Conservation (phyloP, 352 stramenopile genomes). For the Plasmopara muralis region DNA sequence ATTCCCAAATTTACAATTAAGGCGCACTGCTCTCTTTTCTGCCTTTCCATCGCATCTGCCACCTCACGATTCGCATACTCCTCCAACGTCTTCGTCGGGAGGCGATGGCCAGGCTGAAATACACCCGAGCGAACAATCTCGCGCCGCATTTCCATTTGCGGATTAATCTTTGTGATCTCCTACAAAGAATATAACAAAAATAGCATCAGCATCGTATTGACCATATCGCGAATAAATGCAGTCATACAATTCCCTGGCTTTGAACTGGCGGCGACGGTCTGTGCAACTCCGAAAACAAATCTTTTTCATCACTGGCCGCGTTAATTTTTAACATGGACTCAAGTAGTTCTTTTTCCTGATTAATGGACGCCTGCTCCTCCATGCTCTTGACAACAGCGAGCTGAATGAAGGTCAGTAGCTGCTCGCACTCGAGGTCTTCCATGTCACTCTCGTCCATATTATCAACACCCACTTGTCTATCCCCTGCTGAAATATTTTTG, state of each 20-base stretch:
- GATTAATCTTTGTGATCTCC: slow-evolving; percentile 81
- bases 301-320: slow-evolving; percentile 39
- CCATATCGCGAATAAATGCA: background rate
- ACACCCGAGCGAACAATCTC: slow-evolving; percentile 84
- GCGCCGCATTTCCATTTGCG: slow-evolving; percentile 81
- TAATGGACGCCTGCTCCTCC: slow-evolving; percentile 66
- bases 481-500: slow-evolving; percentile 14
- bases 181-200: slow-evolving; percentile 12
- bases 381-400: slow-evolving; percentile 68
- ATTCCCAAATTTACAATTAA: background rate
- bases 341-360: slow-evolving; percentile 81
- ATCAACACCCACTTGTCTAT: slow-evolving; percentile 12
- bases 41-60: slow-evolving; percentile 82
- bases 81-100: slow-evolving; percentile 94
- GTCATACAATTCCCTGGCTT: slow-evolving; percentile 71
- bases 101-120: slow-evolving; percentile 93
- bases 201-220: slow-evolving; percentile 4
- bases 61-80: slow-evolving; percentile 89
- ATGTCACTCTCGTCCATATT: slow-evolving; percentile 46
- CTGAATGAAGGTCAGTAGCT: slow-evolving; percentile 77
- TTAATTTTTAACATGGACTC: slow-evolving; percentile 85
- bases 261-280: slow-evolving; percentile 48
- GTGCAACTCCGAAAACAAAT: slow-evolving; percentile 67
- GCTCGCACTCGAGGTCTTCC: slow-evolving; percentile 74
- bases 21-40: slow-evolving; percentile 65